Evolutionary conservation across 164 flowering plant species (phyloP).

Genomic region (Litsea cubeba): DNA sequence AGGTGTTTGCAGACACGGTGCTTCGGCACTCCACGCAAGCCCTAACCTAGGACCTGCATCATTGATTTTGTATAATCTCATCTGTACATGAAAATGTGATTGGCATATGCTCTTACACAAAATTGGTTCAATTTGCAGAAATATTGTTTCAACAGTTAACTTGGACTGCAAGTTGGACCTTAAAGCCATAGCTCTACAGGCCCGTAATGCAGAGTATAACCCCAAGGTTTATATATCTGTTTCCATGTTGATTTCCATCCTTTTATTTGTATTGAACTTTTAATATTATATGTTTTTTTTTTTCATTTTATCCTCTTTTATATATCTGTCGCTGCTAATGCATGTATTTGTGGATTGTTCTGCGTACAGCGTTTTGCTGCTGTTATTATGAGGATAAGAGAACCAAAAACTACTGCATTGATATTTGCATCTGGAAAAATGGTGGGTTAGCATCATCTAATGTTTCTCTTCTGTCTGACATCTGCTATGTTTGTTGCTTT

Average conservation of each 20-base stretch:
- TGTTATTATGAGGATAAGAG: constrained; percentile 87
- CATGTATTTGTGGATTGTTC: background rate
- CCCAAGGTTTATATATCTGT: constrained; percentile 54
- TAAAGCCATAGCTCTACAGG: constrained; percentile 77
- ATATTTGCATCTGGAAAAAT: constrained; percentile 95
- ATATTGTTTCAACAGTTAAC: constrained; percentile 89
- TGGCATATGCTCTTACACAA: background rate
- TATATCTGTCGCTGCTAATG: too few relatives aligned
- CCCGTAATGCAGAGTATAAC: constrained; percentile 92
- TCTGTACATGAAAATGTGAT: background rate
- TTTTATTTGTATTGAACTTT: background rate
- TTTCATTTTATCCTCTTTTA: too few relatives aligned
- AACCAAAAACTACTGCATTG: constrained; percentile 85
- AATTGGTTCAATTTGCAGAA: constrained; percentile 33
- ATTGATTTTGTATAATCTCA: background rate
- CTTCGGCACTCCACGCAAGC: too few relatives aligned
- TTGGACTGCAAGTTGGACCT: constrained; percentile 89
- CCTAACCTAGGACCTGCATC: too few relatives aligned
- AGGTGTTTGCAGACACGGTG: too few relatives aligned
- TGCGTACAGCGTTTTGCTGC: constrained; percentile 89
- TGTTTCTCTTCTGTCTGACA: background rate
- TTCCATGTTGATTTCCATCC: background rate
- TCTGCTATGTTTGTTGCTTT: background rate
- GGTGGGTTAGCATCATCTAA: constrained; percentile 38
- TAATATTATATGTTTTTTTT: background rate